A percentile compares a stretch with the other conserved stretches of the same genome.
These are phyloP conservation scores for Sordariomycetes sp. DNA, from an alignment of 2,329 filamentous ascomycete genomes.

Conservation along the genomic window DNA sequence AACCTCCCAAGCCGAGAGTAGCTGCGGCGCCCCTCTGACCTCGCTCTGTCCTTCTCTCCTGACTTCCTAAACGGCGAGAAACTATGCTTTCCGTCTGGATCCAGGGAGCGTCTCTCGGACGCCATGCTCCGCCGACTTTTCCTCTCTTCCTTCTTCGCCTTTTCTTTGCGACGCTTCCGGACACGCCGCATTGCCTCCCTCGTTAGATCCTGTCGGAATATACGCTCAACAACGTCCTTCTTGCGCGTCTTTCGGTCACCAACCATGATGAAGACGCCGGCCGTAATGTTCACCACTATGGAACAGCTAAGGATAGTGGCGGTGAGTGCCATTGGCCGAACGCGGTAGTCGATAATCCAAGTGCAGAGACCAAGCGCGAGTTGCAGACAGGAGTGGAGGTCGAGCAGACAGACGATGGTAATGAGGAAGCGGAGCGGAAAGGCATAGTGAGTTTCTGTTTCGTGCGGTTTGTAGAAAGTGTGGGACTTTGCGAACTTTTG, in stretches of 20 bases:
- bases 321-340: slow-evolving; percentile 58
- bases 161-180: slow-evolving; percentile 25
- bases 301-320: slow-evolving; percentile 71
- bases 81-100: background rate
- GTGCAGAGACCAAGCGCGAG: slow-evolving; percentile 68
- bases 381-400: slow-evolving; percentile 68
- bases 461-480: slow-evolving; percentile 81
- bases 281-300: slow-evolving; percentile 65
- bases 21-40: background rate
- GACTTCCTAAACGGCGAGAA: background rate
- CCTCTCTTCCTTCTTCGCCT: slow-evolving; percentile 10
- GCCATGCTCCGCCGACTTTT: background rate
- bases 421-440: slow-evolving; percentile 66
- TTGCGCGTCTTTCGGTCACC: slow-evolving; percentile 69
- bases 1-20: background rate
- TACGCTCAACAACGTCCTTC: slow-evolving; percentile 69
- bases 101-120: background rate
- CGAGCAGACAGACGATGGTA: slow-evolving; percentile 64
- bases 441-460: slow-evolving; percentile 68
- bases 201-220: slow-evolving; percentile 67
- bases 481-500: slow-evolving; percentile 70
- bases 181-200: slow-evolving; percentile 36
- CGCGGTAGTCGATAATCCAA: slow-evolving; percentile 62
- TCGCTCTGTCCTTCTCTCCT: background rate
- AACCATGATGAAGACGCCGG: slow-evolving; percentile 62